Evolutionary conservation across 805 yeast genomes (phyloP).

Genomic region (Schwanniomyces sp.): DNA sequence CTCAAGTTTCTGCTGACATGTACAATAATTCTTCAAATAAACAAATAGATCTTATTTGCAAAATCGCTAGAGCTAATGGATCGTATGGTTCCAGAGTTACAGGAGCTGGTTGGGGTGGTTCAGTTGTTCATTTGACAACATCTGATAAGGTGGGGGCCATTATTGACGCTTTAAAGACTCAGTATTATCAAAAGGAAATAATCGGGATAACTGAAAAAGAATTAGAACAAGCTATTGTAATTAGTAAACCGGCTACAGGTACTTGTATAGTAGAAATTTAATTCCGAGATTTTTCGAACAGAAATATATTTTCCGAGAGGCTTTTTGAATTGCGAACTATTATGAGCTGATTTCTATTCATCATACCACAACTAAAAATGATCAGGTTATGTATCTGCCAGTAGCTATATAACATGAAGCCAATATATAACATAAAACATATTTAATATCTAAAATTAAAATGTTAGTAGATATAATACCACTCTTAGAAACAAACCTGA

Average conservation of each 20-base stretch:
- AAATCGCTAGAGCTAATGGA: constrained; percentile 55
- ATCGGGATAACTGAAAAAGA: constrained; percentile 48
- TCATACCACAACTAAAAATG: not conserved
- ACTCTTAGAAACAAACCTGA: constrained; percentile 5
- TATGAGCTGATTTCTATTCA: not conserved
- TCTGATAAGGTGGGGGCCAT: constrained; percentile 38
- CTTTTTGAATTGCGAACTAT: not conserved
- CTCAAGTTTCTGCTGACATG: constrained; percentile 53
- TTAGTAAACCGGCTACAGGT: constrained; percentile 57
- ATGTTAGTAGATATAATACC: constrained; percentile 13
- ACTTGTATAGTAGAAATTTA: constrained; percentile 28
- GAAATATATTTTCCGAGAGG: not conserved
- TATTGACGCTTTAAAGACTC: constrained; percentile 42
- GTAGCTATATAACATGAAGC: not conserved
- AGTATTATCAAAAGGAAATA: constrained; percentile 50
- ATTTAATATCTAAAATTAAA: not conserved
- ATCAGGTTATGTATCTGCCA: not conserved
- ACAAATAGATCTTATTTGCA: constrained; percentile 53
- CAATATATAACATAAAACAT: too few relatives aligned
- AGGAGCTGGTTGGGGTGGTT: constrained; percentile 82
- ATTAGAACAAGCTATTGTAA: constrained; percentile 51
- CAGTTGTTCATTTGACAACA: constrained; percentile 62
- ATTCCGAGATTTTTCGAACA: not conserved
- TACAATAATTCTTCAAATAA: constrained; percentile 56
- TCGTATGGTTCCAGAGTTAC: constrained; percentile 69